Evolutionary conservation across 2,329 filamentous ascomycete species (phyloP).

Genomic region (Dactylellina parvicollis): DNA sequence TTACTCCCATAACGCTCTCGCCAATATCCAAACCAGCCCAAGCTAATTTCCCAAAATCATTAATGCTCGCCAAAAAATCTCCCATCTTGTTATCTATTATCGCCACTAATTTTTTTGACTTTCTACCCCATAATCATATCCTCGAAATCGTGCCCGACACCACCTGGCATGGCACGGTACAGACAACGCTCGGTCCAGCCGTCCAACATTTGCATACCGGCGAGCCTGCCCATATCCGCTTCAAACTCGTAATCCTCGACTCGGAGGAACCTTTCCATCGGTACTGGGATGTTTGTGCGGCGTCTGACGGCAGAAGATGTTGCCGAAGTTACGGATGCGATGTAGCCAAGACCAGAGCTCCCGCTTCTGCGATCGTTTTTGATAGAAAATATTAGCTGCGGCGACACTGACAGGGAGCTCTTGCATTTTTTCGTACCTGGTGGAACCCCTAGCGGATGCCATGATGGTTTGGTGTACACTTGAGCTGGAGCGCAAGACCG

Average conservation of each 20-base stretch:
- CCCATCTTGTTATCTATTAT: no score
- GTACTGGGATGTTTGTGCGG: conserved; percentile 2
- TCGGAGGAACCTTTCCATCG: neutral
- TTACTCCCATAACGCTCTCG: no score
- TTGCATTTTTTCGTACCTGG: neutral
- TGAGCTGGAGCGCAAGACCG: neutral
- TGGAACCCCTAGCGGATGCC: neutral
- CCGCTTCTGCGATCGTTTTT: conserved; percentile 2
- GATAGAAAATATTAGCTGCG: neutral
- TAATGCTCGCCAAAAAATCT: neutral
- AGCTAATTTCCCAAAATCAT: conserved; percentile 2
- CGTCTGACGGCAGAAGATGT: neutral
- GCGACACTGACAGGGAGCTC: neutral
- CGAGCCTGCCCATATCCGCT: conserved; percentile 12
- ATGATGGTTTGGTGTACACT: neutral
- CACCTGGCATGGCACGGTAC: neutral
- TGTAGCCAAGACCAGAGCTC: neutral
- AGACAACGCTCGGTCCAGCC: neutral
- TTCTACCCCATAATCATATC: neutral
- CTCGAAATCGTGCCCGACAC: neutral
- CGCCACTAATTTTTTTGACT: no score
- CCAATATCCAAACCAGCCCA: no score
- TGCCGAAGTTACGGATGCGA: conserved; percentile 2
- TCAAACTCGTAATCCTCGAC: conserved; percentile 8
- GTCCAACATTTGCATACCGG: neutral